These are phyloP conservation scores for Sphaerulina musiva DNA, from an alignment of 2,329 filamentous ascomycete species.

Conservation along the genomic window DNA sequence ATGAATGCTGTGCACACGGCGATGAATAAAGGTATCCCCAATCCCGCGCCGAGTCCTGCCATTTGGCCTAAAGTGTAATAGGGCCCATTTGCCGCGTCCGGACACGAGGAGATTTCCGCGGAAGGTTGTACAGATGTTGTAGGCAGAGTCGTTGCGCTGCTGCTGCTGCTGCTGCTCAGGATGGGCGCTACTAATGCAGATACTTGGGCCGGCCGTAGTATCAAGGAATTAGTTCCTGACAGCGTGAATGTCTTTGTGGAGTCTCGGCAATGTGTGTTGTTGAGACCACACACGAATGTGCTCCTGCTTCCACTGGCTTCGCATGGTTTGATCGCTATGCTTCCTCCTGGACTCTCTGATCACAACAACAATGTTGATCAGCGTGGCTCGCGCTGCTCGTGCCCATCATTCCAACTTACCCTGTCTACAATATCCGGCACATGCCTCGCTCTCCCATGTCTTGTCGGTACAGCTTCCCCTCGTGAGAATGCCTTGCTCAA, in stretches of 20 bases:
- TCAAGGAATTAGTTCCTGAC: conserved; percentile 20
- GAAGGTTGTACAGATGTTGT: conserved; percentile 5
- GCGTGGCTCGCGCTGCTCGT: not conserved
- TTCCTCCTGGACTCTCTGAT: conserved; percentile 9
- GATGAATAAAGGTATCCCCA: conserved; percentile 28
- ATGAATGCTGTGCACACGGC: conserved; percentile 22
- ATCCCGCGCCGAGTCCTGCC: conserved; percentile 27
- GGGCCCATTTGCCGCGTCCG: not conserved
- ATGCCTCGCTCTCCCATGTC: conserved; percentile 28
- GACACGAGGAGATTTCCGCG: conserved; percentile 1
- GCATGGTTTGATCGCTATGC: conserved; percentile 27
- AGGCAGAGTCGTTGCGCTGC: conserved; percentile 2
- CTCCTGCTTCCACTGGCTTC: conserved; percentile 16
- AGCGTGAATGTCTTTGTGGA: conserved; percentile 27
- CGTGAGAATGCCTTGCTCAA: conserved; percentile 27
- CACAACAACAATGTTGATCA: not conserved
- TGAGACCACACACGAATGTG: conserved; percentile 31
- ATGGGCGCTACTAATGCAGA: conserved; percentile 22
- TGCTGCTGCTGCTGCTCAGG: conserved; percentile 3
- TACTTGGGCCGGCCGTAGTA: conserved; percentile 29
- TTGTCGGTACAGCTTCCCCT: conserved; percentile 32
- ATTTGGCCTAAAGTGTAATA: conserved; percentile 25
- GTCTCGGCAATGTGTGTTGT: conserved; percentile 22
- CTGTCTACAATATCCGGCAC: conserved; percentile 27
- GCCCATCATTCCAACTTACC: conserved; percentile 16